These are phyloP conservation scores for Ceriops zippeliana DNA, from an alignment of 345 rosid genomes.

Conservation along the genomic window DNA sequence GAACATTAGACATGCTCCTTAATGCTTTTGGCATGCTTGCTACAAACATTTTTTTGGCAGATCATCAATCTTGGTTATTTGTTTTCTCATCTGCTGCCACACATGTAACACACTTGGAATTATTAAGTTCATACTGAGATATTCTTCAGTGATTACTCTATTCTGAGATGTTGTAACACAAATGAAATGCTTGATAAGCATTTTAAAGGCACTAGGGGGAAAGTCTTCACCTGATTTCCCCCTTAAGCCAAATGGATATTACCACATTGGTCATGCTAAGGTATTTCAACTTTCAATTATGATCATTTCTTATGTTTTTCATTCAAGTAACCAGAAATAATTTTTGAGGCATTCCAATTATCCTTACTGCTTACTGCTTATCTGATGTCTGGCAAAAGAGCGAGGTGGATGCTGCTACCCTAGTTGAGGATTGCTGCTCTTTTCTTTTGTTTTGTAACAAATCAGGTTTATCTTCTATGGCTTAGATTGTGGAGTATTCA, in stretches of 20 bases:
- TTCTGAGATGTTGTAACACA: constrained; percentile 78
- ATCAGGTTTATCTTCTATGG: too few species aligned
- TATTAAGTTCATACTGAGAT: constrained; percentile 82
- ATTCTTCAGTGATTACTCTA: constrained; percentile 64
- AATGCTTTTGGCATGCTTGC: background rate
- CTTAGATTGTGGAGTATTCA: too few species aligned
- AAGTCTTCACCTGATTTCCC: constrained; percentile 43
- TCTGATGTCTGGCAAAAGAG: constrained; percentile 60
- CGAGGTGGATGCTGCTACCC: constrained; percentile 83
- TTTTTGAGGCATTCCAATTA: background rate
- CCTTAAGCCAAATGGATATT: constrained; percentile 97
- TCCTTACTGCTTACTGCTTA: too few species aligned
- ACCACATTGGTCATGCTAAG: constrained; percentile 98
- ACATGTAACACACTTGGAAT: background rate
- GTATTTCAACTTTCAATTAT: constrained; percentile 26
- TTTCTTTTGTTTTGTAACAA: background rate
- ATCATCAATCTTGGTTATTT: background rate
- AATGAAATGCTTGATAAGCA: constrained; percentile 78
- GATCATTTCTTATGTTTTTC: constrained; percentile 3
- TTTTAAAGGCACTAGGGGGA: constrained; percentile 52
- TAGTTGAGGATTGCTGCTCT: constrained; percentile 41
- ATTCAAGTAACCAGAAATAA: background rate
- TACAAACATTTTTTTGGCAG: background rate
- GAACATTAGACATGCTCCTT: background rate
- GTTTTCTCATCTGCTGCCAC: background rate